A percentile compares a stretch with the other conserved stretches of the same genome.
Evolutionary conservation across 495 filamentous ascomycete species (phyloP).

Genomic region (Bacidia rubella): DNA sequence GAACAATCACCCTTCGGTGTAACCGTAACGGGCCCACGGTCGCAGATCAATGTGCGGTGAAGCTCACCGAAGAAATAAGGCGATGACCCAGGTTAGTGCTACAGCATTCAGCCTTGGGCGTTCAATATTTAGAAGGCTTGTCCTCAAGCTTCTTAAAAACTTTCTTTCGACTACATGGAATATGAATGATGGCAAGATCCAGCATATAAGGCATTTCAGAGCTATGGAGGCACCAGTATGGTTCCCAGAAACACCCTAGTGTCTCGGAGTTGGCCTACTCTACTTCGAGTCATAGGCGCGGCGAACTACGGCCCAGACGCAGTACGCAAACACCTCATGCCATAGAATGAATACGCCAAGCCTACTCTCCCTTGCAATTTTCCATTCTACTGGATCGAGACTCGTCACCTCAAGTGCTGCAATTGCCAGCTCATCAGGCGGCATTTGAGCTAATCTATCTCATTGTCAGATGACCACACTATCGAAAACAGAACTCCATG

Average conservation of each 20-base stretch:
- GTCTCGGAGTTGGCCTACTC: neutral
- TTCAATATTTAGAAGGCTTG: neutral
- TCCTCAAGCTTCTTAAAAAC: neutral
- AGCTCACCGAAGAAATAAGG: neutral
- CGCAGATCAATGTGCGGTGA: neutral
- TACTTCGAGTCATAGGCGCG: neutral
- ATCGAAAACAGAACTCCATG: neutral
- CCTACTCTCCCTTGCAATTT: neutral
- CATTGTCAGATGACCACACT: neutral
- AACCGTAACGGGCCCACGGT: neutral
- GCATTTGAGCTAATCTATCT: too few species aligned
- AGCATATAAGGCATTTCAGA: neutral
- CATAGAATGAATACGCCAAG: neutral
- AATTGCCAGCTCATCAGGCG: too few species aligned
- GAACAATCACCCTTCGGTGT: neutral
- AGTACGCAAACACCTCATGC: neutral
- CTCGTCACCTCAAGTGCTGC: neutral
- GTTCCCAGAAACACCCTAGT: neutral
- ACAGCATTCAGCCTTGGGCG: neutral
- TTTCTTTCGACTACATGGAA: neutral
- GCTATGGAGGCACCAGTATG: neutral
- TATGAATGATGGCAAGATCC: neutral
- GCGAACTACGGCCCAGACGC: neutral
- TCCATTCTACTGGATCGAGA: neutral
- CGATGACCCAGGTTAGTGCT: neutral